Base-by-base conservation (phyloP, 352 stramenopile species). In the Pythium coloratum region DNA sequence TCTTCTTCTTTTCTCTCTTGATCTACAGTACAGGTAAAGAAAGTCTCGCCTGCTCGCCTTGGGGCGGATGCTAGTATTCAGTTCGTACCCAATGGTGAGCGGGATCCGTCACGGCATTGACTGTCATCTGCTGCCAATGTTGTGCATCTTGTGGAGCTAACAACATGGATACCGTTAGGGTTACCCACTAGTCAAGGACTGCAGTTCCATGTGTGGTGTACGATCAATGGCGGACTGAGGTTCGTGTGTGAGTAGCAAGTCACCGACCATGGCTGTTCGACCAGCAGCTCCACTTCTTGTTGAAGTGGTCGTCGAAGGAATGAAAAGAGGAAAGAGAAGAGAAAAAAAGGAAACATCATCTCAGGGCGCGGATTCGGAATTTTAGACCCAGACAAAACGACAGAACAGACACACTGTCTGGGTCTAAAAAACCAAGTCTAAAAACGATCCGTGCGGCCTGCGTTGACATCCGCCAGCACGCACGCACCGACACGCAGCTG, bases 401-500 rank as follows among this genome's bases (percentile, higher is more conserved):
- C 42, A 50, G 42, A 50, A 50, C 42, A 9, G 20, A 24, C 20
- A 24, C 20, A 24, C 20, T 24, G 20, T 24, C 20, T 24, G 2
- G 9, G 9, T 46, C 38, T 46, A 46, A 46, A 46, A 46, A 46
- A 1, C 9, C n/a, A 4, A 16, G 36, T 44, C 36, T 44, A 24
- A 44, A 44, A 12, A 16, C 36, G 36, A 16, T 12, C 36, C 10
- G 36, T 51, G 44, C 44, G 8, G 46, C 14, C n/a, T 32, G n/a
- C 46, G 46, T 53, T 28, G 46, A 53, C 46, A 53, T 12, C 46
- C 46, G 20, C 46, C 46, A 10, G 46, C 46, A 53, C 46, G 46
- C 46, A 53, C 46, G 46, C 46, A n/a, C 46, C 16, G 46, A 53
- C 46, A 53, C 46, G 46, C 46, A 53, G 46, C 46, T 53, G 46